phyloP scores from a whole-genome alignment of 345 rosid species.

The Camelina hispida region DNA sequence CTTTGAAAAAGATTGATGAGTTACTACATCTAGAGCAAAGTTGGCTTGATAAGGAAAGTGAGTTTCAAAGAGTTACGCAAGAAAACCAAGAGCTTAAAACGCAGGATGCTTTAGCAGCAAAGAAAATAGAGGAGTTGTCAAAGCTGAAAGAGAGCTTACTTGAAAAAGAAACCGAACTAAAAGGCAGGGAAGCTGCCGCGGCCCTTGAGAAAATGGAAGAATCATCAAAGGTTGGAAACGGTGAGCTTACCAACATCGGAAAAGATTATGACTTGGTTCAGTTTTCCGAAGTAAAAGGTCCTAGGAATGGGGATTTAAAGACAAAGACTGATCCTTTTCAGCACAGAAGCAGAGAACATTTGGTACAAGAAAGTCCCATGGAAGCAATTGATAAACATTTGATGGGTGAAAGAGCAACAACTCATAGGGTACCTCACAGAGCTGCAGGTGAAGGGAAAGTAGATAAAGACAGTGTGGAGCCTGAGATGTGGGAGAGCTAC shows the following conservation, averaged over 20 bases:
- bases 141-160: conserved; percentile 33
- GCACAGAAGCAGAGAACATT: conserved; percentile 41
- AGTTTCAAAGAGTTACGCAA: conserved; percentile 33
- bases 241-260: conserved; percentile 50
- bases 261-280: conserved; percentile 86
- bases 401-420: conserved; percentile 16
- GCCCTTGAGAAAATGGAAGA: conserved; percentile 44
- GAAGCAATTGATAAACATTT: conserved; percentile 49
- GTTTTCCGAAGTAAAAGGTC: conserved; percentile 85
- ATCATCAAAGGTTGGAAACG: conserved; percentile 41
- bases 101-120: conserved; percentile 30
- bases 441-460: conserved; percentile 54
- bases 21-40: conserved; percentile 40
- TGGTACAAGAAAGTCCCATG: conserved; percentile 44
- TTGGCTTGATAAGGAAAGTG: conserved; percentile 39
- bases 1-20: conserved; percentile 38
- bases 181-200: conserved; percentile 52
- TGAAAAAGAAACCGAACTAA: conserved; percentile 51
- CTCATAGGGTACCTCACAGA: conserved; percentile 31
- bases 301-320: conserved; percentile 62
- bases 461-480: conserved; percentile 59
- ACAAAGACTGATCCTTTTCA: conserved; percentile 50
- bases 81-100: conserved; percentile 38
- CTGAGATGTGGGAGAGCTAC: conserved; percentile 94
- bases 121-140: conserved; percentile 37